phyloP scores from a whole-genome alignment of 2,329 filamentous ascomycete genomes.

The Colletotrichum salicis region DNA sequence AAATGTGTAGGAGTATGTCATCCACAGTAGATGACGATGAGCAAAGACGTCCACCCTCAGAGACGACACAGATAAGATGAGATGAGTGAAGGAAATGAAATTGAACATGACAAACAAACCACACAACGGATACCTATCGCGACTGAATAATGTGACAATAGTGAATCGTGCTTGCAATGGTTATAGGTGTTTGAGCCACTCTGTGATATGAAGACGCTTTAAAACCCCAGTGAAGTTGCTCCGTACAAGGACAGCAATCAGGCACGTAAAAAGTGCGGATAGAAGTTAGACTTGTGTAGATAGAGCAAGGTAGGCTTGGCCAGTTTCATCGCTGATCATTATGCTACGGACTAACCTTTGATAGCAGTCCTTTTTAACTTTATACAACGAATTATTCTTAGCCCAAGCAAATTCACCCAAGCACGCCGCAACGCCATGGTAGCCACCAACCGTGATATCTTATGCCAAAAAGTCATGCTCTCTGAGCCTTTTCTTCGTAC shows the following conservation, averaged over 20 bases:
- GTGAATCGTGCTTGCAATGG: too few relatives aligned
- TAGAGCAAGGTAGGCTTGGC: not conserved
- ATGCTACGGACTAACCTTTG: not conserved
- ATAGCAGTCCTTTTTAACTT: not conserved
- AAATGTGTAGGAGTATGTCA: slow-evolving; percentile 31
- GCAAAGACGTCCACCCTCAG: not conserved
- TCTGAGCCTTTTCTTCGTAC: not conserved
- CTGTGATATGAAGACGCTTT: not conserved
- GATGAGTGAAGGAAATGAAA: slow-evolving; percentile 31
- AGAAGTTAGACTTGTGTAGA: too few relatives aligned
- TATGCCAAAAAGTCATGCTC: slow-evolving; percentile 14
- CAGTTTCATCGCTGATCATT: not conserved
- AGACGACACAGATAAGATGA: slow-evolving; percentile 10
- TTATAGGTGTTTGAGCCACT: too few relatives aligned
- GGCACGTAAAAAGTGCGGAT: too few relatives aligned
- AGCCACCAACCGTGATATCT: slow-evolving; percentile 28
- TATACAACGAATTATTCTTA: slow-evolving; percentile 11
- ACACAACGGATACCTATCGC: not conserved
- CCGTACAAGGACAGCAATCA: too few relatives aligned
- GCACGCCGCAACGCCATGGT: slow-evolving; percentile 25
- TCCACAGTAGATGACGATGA: slow-evolving; percentile 8
- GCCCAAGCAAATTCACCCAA: not conserved
- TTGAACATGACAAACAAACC: slow-evolving; percentile 18
- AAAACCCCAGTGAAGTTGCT: too few relatives aligned
- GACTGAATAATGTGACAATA: not conserved